Evolutionary conservation across 495 filamentous ascomycete genomes (phyloP).

Genomic region (Lophiotrema nucula): DNA sequence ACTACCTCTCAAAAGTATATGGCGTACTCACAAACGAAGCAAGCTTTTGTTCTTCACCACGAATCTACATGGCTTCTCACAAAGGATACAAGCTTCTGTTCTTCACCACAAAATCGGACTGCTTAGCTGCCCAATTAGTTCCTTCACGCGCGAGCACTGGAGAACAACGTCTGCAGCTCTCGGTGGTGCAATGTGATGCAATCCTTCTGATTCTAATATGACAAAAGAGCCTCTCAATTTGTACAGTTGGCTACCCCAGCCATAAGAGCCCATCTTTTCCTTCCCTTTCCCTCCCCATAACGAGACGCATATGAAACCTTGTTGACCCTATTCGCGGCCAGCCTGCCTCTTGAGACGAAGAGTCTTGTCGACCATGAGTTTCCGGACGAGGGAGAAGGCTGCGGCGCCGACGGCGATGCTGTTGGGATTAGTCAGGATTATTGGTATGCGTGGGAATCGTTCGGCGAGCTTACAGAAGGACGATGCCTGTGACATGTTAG

Average conservation of each 20-base stretch:
- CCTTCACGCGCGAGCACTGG: too few species aligned
- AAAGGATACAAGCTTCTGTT: too few species aligned
- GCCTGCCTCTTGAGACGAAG: slow-evolving; percentile 62
- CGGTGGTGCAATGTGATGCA: neutral
- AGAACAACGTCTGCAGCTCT: too few species aligned
- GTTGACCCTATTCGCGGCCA: slow-evolving; percentile 10
- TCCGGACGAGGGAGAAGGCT: slow-evolving; percentile 72
- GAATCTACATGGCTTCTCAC: too few species aligned
- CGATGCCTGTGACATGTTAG: slow-evolving; percentile 60
- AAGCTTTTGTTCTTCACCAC: too few species aligned
- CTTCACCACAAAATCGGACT: too few species aligned
- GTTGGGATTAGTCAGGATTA: slow-evolving; percentile 7
- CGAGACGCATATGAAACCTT: neutral
- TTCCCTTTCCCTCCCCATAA: neutral
- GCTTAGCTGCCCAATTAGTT: too few species aligned
- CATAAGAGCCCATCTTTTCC: neutral
- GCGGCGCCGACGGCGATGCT: slow-evolving; percentile 71
- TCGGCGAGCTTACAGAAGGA: slow-evolving; percentile 62
- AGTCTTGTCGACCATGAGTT: slow-evolving; percentile 85
- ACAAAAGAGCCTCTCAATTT: slow-evolving; percentile 16
- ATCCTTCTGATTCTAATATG: neutral
- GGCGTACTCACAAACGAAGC: too few species aligned
- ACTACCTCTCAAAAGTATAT: too few species aligned
- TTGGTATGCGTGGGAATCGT: neutral
- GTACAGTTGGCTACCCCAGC: slow-evolving; percentile 20